These are phyloP conservation scores for Psilocybe subaeruginosa DNA, from an alignment of 768 basidiomycete species.

Conservation along the genomic window DNA sequence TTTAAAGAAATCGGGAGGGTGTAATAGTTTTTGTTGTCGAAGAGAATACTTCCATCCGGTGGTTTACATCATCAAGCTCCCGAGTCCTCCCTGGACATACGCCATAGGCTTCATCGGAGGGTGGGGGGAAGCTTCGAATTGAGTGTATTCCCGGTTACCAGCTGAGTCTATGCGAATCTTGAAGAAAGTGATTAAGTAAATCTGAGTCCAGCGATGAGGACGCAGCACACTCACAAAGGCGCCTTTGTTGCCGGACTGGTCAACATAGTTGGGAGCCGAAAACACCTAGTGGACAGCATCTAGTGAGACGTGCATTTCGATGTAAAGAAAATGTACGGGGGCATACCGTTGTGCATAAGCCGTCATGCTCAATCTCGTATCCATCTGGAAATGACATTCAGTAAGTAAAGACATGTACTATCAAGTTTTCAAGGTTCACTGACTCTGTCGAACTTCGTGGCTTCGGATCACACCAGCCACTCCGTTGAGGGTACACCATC, in stretches of 20 bases:
- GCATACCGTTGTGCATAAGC: constrained; percentile 88
- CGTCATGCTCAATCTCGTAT: constrained; percentile 93
- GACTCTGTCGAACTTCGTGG: constrained; percentile 94
- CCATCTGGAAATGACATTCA: constrained; percentile 56
- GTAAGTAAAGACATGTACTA: background rate
- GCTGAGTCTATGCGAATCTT: constrained; percentile 83
- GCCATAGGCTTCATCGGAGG: constrained; percentile 95
- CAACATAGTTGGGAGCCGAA: constrained; percentile 95
- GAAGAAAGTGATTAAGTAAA: constrained; percentile 6
- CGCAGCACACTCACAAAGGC: constrained; percentile 68
- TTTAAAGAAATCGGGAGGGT: too few species aligned
- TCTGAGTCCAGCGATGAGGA: background rate
- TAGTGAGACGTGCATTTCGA: constrained; percentile 4
- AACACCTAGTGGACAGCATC: constrained; percentile 61
- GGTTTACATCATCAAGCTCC: constrained; percentile 66
- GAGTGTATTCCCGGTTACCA: constrained; percentile 73
- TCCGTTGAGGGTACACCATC: constrained; percentile 87
- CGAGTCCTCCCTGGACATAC: constrained; percentile 70
- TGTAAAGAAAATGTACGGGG: background rate
- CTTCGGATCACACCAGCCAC: constrained; percentile 91
- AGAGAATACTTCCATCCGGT: background rate
- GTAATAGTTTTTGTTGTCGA: background rate
- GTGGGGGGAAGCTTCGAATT: constrained; percentile 87
- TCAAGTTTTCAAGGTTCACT: constrained; percentile 22
- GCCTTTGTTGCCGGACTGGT: constrained; percentile 90